Evolutionary conservation across 164 flowering plant species (phyloP), one percentile per base, ranked within the genome.

Genomic region (Magnolia officinalis): DNA sequence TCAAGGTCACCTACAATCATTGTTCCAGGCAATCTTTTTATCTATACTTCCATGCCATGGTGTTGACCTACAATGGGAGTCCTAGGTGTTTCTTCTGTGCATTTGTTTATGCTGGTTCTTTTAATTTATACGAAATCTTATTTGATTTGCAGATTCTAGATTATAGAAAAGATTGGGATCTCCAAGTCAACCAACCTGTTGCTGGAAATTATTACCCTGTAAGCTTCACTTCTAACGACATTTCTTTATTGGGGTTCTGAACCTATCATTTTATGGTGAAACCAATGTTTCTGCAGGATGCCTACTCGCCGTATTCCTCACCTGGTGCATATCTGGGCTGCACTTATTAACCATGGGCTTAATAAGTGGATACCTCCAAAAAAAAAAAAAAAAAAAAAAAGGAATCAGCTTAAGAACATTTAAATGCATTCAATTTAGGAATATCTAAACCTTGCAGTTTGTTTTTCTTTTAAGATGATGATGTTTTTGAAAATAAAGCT

Each of bases 191-290:
- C 83, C 92, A 95, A 84, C 98, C 92, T 49, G 76, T 88, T 83
- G 92, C 99, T 72, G 99, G 98, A 86, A 95, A 95, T 80, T 95
- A 93, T 82, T 95, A 93, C 80, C 99, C 98, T 2, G 99, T 93
- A 88, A 75, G 97, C 87, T 73, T 24, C 19, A 16, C 24, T 26
- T 68, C 21, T 26, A 67, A 31, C 8, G 8, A 67, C 1, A 68
- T 26, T 29, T 68, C 71, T 68, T 8, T 29, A 29, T 18, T 26
- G 16, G 50, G 31, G 2, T 49, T 13, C 13, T 31, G 21, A 31
- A 68, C 2, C 71, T 2, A 31, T 45, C 16, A 6, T 70, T n/a
- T 31, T 69, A 69, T 29, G 21, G 50, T 50, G 58, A 8, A 70
- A 70, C 45, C 55, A 14, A 6, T 7, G 11, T 70, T n/a, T 19